Percentiles rank a stretch among this genome's conserved stretches.
Conservation (phyloP, 1,284 basidiomycete species). For the Kalmanozyma brasiliensis region DNA sequence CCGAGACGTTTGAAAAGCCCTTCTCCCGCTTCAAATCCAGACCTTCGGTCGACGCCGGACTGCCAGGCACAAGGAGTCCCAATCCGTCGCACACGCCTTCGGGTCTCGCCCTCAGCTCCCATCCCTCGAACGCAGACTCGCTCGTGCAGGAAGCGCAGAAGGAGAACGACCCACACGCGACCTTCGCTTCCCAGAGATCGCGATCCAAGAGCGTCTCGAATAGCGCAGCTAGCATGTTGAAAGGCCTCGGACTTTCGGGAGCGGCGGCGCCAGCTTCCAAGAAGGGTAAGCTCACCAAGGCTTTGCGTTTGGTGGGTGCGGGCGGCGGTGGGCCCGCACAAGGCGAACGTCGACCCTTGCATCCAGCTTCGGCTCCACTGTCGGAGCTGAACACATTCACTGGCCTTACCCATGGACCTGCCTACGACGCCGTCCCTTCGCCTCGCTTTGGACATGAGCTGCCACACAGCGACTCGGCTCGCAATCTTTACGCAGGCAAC, state of each 20-base stretch:
- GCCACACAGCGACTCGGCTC: conserved; percentile 19
- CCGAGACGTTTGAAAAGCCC: conserved; percentile 36
- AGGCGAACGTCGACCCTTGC: conserved; percentile 9
- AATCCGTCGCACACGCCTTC: conserved; percentile 17
- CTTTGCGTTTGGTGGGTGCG: conserved; percentile 47
- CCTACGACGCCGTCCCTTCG: conserved; percentile 3
- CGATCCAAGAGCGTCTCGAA: conserved; percentile 57
- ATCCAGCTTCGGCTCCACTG: conserved; percentile 12
- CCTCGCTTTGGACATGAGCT: conserved; percentile 9
- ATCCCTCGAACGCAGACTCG: conserved; percentile 10
- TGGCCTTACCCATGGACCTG: conserved; percentile 5
- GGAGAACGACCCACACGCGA: conserved; percentile 27
- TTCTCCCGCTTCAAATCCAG: conserved; percentile 41
- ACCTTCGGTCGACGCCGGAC: conserved; percentile 35
- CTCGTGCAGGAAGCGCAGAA: conserved; percentile 36
- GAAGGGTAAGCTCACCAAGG: conserved; percentile 59
- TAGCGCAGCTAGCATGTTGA: conserved; percentile 57
- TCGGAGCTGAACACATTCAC: conserved; percentile 12
- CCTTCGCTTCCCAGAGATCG: conserved; percentile 42
- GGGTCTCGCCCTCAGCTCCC: conserved; percentile 8
- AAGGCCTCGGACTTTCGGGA: conserved; percentile 54
- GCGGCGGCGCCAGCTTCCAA: conserved; percentile 51
- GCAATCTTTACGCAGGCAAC: conserved; percentile 14
- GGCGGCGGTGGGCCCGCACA: conserved; percentile 9
- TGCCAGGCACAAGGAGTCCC: conserved; percentile 14